Percentiles rank a stretch among this genome's conserved stretches.
phyloP scores from a whole-genome alignment of 2,329 filamentous ascomycete species.

The Venturia carpophila region DNA sequence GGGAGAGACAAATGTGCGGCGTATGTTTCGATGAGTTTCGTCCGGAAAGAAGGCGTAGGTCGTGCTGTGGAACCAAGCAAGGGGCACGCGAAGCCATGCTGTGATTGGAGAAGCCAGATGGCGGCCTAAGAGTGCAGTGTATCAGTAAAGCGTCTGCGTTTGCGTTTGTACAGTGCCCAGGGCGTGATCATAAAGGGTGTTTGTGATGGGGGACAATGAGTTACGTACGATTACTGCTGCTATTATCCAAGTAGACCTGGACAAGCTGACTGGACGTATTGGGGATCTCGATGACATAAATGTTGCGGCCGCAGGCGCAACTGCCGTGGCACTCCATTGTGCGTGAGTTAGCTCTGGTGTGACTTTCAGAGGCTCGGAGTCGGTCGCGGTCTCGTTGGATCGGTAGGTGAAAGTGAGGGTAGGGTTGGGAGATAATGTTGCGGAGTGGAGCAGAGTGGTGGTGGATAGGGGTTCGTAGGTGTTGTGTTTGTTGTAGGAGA shows the following conservation, averaged over 20 bases:
- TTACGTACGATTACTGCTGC: conserved; percentile 61
- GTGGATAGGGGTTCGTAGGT: background rate
- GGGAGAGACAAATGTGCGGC: conserved; percentile 34
- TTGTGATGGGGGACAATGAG: conserved; percentile 6
- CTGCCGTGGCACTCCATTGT: conserved; percentile 52
- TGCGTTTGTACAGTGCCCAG: conserved; percentile 5
- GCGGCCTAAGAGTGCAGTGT: conserved; percentile 39
- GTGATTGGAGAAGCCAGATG: conserved; percentile 65
- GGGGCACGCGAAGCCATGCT: conserved; percentile 74
- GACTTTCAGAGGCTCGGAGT: background rate
- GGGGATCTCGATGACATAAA: conserved; percentile 68
- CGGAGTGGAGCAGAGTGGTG: background rate
- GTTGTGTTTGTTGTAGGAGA: background rate
- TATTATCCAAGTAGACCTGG: conserved; percentile 68
- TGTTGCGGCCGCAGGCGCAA: conserved; percentile 80
- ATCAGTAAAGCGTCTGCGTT: conserved; percentile 16
- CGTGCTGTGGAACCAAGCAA: conserved; percentile 69
- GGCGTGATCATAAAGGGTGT: conserved; percentile 10
- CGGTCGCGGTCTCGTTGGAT: background rate
- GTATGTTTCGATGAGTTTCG: conserved; percentile 48
- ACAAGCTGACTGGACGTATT: conserved; percentile 47
- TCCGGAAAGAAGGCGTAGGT: conserved; percentile 71
- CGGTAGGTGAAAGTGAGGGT: background rate
- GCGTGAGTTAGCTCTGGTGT: background rate
- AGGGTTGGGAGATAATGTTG: background rate